phyloP scores from a whole-genome alignment of 805 yeast species.

The Ogataea siamensis region DNA sequence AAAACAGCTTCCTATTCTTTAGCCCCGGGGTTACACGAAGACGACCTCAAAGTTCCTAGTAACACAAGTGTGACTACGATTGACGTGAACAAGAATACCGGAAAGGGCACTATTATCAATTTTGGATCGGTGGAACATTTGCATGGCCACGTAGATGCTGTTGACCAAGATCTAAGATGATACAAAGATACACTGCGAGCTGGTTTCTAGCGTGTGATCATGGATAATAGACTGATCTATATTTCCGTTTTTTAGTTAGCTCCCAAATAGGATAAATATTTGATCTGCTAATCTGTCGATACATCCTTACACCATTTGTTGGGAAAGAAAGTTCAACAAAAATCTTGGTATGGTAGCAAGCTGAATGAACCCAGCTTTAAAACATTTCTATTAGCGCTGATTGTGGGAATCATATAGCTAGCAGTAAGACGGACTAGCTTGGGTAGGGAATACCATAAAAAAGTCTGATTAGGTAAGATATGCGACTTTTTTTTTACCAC shows the following conservation, averaged over 20 bases:
- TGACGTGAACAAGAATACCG: constrained; percentile 45
- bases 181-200: background rate
- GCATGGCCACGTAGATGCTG: constrained; percentile 51
- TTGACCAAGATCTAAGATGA: constrained; percentile 38
- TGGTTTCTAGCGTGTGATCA: no score
- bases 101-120: constrained; percentile 43
- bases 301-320: constrained; percentile 10
- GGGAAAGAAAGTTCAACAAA: constrained; percentile 9
- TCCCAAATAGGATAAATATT: no score
- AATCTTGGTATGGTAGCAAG: background rate
- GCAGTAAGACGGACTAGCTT: no score
- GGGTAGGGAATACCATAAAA: no score
- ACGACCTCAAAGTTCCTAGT: constrained; percentile 56
- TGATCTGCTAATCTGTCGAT: no score
- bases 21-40: constrained; percentile 37
- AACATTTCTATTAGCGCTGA: no score
- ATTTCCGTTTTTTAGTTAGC: no score
- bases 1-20: constrained; percentile 38
- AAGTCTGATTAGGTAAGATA: no score
- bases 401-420: no score
- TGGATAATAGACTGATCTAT: no score
- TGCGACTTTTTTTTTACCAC: background rate
- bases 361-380: no score
- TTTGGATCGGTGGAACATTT: constrained; percentile 72
- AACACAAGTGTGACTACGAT: constrained; percentile 73